Evolutionary conservation across 83 land plant species (phyloP), one percentile per base, ranked within the genome.

Genomic region (Picea mariana): DNA sequence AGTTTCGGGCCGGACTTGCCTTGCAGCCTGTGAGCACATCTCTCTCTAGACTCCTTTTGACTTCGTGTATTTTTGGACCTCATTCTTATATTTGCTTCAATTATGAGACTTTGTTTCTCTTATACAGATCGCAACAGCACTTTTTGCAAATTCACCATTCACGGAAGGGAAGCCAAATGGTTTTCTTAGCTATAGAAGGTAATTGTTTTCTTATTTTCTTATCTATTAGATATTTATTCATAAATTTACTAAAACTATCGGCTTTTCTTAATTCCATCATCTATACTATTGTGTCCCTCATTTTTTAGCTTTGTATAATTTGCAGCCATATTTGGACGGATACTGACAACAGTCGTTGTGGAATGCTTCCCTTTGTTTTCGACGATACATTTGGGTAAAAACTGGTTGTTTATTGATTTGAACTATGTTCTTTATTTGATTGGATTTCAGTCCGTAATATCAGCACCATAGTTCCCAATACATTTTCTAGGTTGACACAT

Each of bases 91-190:
- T n/a, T 47, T 38, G 44, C 20, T 67, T n/a, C 58, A 60, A 12
- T 82, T 79, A 65, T 65, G 58, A 86, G 69, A 52, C 21, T 26
- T 31, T 42, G 23, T 6, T 18, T 24, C 47, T 71, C 9, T 79
- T 77, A 80, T 84, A 77, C 92, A 96, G 99, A 93, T 98, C 72
- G 99, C 99, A 79, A 98, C 99, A 34, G 99, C 99, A 26, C 81
- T 98, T 9, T 98, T 98, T 90, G 99, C 99, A 42, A 98, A 96
- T 87, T 98, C 99, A 60, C 99, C 99, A 67, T 98, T 98, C 77
- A 94, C 86, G n/a, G 99, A 96, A 85, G 99, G 99, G 81, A 96
- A 95, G 72, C 99, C 99, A 77, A 98, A 96, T 85, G 99, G 96
- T n/a, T 96, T 71, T 80, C 90, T 98, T 62, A 98, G 99, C 90